Conservation (phyloP, 257 asterid species). For the Osmanthus fragrans region DNA sequence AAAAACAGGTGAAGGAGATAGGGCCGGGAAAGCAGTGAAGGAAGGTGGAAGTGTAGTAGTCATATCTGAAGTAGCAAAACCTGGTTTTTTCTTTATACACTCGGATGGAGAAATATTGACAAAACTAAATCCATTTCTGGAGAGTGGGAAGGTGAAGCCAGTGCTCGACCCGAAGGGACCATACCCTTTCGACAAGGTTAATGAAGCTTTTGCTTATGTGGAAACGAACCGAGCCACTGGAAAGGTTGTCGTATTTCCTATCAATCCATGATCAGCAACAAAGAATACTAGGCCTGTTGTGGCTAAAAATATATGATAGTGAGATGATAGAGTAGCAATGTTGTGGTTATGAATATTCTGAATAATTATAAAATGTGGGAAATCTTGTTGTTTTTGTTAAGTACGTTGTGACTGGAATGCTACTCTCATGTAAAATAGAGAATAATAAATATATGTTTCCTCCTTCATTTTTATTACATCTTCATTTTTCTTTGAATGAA, state of each 20-base stretch:
- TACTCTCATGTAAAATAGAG: too few relatives aligned
- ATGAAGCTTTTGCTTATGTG: conserved; percentile 74
- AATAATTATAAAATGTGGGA: neutral
- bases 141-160: conserved; percentile 73
- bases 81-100: conserved; percentile 80
- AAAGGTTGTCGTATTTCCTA: conserved; percentile 73
- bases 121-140: conserved; percentile 72
- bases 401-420: conserved; percentile 8
- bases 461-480: too few relatives aligned
- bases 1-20: conserved; percentile 70
- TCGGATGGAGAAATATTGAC: conserved; percentile 60
- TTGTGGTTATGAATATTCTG: neutral
- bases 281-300: neutral
- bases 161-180: conserved; percentile 78
- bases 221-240: conserved; percentile 78
- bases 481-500: too few relatives aligned
- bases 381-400: neutral
- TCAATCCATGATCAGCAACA: conserved; percentile 50
- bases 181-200: conserved; percentile 66
- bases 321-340: neutral
- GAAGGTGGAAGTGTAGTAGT: conserved; percentile 83
- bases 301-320: conserved; percentile 19
- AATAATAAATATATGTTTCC: too few relatives aligned
- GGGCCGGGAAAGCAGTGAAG: conserved; percentile 77
- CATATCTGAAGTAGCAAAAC: conserved; percentile 71